Conservation (phyloP, 75 land plant species). For the Azolla pinnata region DNA sequence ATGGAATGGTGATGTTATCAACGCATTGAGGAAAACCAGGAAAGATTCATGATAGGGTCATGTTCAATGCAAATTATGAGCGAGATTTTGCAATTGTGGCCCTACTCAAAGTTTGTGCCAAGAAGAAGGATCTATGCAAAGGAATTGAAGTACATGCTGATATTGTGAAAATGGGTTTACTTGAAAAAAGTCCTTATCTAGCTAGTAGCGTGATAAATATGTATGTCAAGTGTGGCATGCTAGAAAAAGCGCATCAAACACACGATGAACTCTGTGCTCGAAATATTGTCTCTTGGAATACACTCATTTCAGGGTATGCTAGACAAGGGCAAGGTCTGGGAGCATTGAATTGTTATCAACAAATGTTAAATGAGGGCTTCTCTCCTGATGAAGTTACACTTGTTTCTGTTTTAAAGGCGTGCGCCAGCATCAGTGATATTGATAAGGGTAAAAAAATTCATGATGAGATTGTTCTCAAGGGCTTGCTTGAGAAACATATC, state of each 20-base stretch:
- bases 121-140: background rate
- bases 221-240: slow-evolving; percentile 18
- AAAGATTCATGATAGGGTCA: too few species aligned
- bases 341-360: slow-evolving; percentile 8
- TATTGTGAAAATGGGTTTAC: background rate
- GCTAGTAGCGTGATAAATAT: slow-evolving; percentile 5
- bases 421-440: background rate
- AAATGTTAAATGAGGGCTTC: slow-evolving; percentile 9
- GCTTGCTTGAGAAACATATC: background rate
- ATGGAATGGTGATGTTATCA: too few species aligned
- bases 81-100: too few species aligned
- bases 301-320: slow-evolving; percentile 17
- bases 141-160: background rate
- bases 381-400: slow-evolving; percentile 8
- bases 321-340: slow-evolving; percentile 8
- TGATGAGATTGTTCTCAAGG: background rate
- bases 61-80: too few species aligned
- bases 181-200: background rate
- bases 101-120: background rate
- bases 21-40: too few species aligned
- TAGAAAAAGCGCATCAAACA: slow-evolving; percentile 10
- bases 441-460: slow-evolving; percentile 1
- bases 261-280: slow-evolving; percentile 7
- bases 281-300: slow-evolving; percentile 16
- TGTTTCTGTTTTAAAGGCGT: slow-evolving; percentile 5